Conservation (phyloP, 805 yeast species). For the Clavispora asparagi region DNA sequence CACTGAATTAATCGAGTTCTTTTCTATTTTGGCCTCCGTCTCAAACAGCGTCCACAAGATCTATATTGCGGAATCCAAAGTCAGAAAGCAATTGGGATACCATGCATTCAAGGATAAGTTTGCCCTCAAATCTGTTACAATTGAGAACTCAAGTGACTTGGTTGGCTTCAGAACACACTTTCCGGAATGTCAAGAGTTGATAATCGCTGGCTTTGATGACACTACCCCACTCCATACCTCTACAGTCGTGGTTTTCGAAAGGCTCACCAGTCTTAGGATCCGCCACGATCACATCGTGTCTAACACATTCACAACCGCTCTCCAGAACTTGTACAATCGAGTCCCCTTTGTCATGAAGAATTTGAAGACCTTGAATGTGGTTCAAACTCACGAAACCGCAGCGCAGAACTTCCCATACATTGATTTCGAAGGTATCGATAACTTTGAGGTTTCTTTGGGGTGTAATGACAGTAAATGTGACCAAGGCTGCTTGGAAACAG, state of each 20-base stretch:
- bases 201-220: constrained; percentile 7
- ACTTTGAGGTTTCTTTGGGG: constrained; percentile 43
- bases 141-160: constrained; percentile 12
- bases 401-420: constrained; percentile 12
- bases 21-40: constrained; percentile 2
- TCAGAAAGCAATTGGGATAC: constrained; percentile 5
- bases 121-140: constrained; percentile 14
- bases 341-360: constrained; percentile 9
- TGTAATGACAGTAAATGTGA: constrained; percentile 40
- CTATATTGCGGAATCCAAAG: constrained; percentile 14
- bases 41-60: constrained; percentile 10
- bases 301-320: constrained; percentile 1
- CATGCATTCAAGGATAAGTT: constrained; percentile 10
- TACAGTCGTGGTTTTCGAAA: constrained; percentile 4
- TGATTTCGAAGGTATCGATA: constrained; percentile 20
- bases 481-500: constrained; percentile 40
- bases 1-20: constrained; percentile 1
- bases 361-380: constrained; percentile 20
- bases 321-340: constrained; percentile 5
- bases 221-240: not conserved
- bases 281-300: constrained; percentile 6
- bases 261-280: constrained; percentile 4
- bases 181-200: constrained; percentile 4
- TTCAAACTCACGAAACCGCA: constrained; percentile 15
- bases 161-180: not conserved